phyloP scores from a whole-genome alignment of 768 basidiomycete genomes.

The Scleroderma citrinum region DNA sequence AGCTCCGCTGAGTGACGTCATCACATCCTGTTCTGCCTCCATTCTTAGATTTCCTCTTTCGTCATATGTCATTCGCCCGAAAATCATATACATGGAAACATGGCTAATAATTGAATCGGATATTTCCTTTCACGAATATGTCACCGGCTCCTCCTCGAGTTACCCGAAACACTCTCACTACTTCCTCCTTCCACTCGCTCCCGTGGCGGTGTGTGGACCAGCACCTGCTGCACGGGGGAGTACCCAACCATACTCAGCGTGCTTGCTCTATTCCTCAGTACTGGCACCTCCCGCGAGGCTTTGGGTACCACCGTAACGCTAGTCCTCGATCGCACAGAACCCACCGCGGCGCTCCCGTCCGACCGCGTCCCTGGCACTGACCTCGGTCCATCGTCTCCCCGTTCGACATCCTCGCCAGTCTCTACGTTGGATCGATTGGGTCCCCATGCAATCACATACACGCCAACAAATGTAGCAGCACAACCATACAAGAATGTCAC shows the following conservation, averaged over 20 bases:
- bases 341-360: constrained; percentile 12
- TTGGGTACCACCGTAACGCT: constrained; percentile 43
- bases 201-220: constrained; percentile 61
- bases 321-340: constrained; percentile 20
- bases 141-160: constrained; percentile 5
- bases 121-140: constrained; percentile 1
- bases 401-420: constrained; percentile 18
- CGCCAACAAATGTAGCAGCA: constrained; percentile 83
- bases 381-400: constrained; percentile 23
- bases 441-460: constrained; percentile 79
- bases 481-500: constrained; percentile 85
- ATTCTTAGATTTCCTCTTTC: constrained; percentile 9
- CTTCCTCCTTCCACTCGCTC: constrained; percentile 36
- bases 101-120: neutral
- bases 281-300: constrained; percentile 38
- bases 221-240: constrained; percentile 69
- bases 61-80: neutral
- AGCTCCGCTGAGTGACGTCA: constrained; percentile 33
- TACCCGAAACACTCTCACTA: constrained; percentile 4
- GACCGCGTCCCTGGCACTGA: constrained; percentile 11
- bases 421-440: constrained; percentile 30
- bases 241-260: constrained; percentile 59
- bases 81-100: neutral
- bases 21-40: constrained; percentile 6
- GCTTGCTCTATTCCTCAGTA: constrained; percentile 48